Percentiles rank a stretch among this genome's conserved stretches.
phyloP scores from a whole-genome alignment of 1,284 basidiomycete species.

The Ustilago crameri region DNA sequence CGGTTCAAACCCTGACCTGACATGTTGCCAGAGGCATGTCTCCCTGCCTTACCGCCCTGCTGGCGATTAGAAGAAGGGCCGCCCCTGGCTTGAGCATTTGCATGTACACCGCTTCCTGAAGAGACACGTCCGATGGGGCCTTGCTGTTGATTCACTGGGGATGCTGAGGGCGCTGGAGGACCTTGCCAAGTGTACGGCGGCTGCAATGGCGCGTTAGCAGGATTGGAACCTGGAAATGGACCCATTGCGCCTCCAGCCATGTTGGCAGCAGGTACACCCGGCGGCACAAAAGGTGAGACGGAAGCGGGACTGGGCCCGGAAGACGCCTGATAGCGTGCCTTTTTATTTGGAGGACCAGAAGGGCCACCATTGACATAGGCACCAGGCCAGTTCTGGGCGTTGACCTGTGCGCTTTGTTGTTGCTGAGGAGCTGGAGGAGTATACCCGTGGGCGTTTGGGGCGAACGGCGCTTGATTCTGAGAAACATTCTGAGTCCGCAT shows the following conservation, averaged over 20 bases:
- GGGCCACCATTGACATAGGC: conserved; percentile 19
- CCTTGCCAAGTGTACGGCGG: conserved; percentile 37
- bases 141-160: conserved; percentile 24
- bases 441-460: conserved; percentile 17
- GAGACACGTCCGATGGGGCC: conserved; percentile 14
- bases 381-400: conserved; percentile 27
- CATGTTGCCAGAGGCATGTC: conserved; percentile 5
- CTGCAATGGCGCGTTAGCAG: conserved; percentile 7
- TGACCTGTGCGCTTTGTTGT: conserved; percentile 10
- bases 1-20: conserved; percentile 16
- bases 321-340: conserved; percentile 30
- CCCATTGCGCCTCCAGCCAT: conserved; percentile 4
- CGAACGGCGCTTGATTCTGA: conserved; percentile 33
- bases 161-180: conserved; percentile 9
- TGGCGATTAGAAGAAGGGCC: conserved; percentile 1
- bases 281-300: conserved; percentile 4
- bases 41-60: conserved; percentile 6
- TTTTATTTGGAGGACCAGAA: conserved; percentile 34
- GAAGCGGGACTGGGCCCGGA: conserved; percentile 6
- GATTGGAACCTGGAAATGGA: conserved; percentile 6
- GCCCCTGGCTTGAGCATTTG: conserved; percentile 9
- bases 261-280: conserved; percentile 6
- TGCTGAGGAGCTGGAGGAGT: conserved; percentile 17
- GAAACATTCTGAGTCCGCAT: conserved; percentile 20
- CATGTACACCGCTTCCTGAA: conserved; percentile 10